A percentile compares a stretch with the other conserved stretches of the same genome.
Evolutionary conservation across 2,329 filamentous ascomycete genomes (phyloP).

Genomic region (Penicillium sp.): DNA sequence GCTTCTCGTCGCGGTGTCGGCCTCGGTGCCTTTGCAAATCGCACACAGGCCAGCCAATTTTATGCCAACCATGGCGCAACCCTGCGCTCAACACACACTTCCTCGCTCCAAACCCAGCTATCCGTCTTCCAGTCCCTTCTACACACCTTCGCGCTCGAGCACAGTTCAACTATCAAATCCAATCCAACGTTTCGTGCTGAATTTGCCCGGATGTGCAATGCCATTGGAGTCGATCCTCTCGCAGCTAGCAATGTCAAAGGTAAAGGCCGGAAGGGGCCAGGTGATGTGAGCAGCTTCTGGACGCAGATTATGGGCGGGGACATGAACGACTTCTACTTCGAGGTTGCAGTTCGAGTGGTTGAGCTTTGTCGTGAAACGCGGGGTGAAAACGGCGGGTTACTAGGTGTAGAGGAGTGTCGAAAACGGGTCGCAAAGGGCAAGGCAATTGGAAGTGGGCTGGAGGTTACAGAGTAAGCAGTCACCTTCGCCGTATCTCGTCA

Average conservation of each 20-base stretch:
- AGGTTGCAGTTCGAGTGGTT: conserved; percentile 92
- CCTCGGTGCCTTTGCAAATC: conserved; percentile 86
- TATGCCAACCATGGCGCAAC: conserved; percentile 88
- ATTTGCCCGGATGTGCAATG: conserved; percentile 97
- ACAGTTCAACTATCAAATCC: conserved; percentile 93
- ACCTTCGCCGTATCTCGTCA: background rate
- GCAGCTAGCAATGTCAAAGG: conserved; percentile 66
- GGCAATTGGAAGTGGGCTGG: conserved; percentile 74
- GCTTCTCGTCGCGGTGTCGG: conserved; percentile 70
- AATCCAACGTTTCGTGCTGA: conserved; percentile 94
- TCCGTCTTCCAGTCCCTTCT: conserved; percentile 94
- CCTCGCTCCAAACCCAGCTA: conserved; percentile 88
- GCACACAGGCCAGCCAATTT: conserved; percentile 81
- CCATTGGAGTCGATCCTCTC: conserved; percentile 93
- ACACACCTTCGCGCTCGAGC: conserved; percentile 92
- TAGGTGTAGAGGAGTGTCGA: conserved; percentile 80
- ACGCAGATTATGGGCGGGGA: conserved; percentile 87
- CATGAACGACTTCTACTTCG: conserved; percentile 99
- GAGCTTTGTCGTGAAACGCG: conserved; percentile 88
- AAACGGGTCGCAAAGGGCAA: conserved; percentile 74
- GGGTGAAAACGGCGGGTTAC: conserved; percentile 88
- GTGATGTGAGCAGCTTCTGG: conserved; percentile 74
- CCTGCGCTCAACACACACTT: conserved; percentile 82
- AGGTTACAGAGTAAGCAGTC: conserved; percentile 74
- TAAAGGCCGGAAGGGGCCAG: conserved; percentile 51